Conservation (phyloP, 2,329 filamentous ascomycete genomes). For the Dactylellina parvicollis region DNA sequence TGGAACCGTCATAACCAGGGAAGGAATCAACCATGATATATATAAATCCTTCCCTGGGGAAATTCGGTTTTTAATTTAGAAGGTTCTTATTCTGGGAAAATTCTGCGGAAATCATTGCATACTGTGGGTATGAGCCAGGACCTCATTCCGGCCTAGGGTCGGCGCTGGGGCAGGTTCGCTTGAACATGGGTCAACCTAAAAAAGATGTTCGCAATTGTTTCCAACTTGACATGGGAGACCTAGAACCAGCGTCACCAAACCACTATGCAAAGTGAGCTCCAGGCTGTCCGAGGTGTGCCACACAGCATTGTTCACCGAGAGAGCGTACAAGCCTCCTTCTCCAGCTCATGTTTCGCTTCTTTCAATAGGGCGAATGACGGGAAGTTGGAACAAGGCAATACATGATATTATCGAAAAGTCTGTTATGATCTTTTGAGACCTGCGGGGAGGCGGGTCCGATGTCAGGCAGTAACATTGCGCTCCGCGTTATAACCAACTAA, state of each 20-base stretch:
- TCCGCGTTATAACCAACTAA: conserved; percentile 20
- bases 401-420: conserved; percentile 12
- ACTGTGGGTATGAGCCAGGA: conserved; percentile 49
- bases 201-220: conserved; percentile 55
- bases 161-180: conserved; percentile 47
- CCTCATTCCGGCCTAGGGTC: conserved; percentile 52
- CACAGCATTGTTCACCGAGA: conserved; percentile 47
- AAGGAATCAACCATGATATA: conserved; percentile 50
- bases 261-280: conserved; percentile 39
- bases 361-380: conserved; percentile 46
- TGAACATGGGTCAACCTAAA: conserved; percentile 54
- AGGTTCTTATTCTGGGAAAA: conserved; percentile 54
- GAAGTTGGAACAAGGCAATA: conserved; percentile 24
- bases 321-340: conserved; percentile 47
- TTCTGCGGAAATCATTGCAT: conserved; percentile 51
- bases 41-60: conserved; percentile 53
- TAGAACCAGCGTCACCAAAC: conserved; percentile 45
- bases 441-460: conserved; percentile 30
- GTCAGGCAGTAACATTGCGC: conserved; percentile 41
- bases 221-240: conserved; percentile 53
- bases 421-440: conserved; percentile 26
- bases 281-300: conserved; percentile 41
- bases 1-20: conserved; percentile 32
- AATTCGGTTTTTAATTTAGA: conserved; percentile 54
- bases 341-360: conserved; percentile 41